Percentiles rank a stretch among this genome's conserved stretches.
Evolutionary conservation across 2,329 filamentous ascomycete species (phyloP).

Genomic region (Trichoderma cornu-damae): DNA sequence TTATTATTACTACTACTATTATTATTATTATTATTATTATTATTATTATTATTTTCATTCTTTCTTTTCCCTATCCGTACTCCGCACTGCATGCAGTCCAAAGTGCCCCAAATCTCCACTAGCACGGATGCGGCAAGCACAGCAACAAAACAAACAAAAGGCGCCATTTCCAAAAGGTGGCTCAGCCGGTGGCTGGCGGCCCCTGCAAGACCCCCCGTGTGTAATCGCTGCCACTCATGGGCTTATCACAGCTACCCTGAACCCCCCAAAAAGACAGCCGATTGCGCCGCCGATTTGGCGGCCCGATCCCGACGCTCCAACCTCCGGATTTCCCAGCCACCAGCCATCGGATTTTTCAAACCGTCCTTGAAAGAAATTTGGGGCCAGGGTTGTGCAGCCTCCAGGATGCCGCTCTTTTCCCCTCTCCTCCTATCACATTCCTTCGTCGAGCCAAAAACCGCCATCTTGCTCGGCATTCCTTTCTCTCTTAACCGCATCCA

Average conservation of each 20-base stretch:
- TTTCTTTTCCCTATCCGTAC: too few species aligned
- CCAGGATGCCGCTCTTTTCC: constrained; percentile 1
- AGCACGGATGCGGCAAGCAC: background rate
- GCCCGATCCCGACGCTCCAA: constrained; percentile 19
- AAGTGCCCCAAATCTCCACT: too few species aligned
- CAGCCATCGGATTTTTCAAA: constrained; percentile 19
- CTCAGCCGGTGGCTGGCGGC: constrained; percentile 20
- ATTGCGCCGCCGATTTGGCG: constrained; percentile 9
- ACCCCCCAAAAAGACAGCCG: background rate
- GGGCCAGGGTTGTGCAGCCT: background rate
- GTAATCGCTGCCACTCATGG: too few species aligned
- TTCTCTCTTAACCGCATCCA: background rate
- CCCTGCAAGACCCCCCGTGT: background rate
- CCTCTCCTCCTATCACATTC: constrained; percentile 13
- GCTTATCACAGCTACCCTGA: background rate
- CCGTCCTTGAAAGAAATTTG: constrained; percentile 1
- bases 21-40: too few species aligned
- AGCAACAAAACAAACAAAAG: background rate
- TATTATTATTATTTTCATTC: too few species aligned
- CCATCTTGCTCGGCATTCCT: constrained; percentile 6
- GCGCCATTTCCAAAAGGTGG: too few species aligned
- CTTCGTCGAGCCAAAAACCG: background rate
- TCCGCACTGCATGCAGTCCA: background rate
- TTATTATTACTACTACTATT: too few species aligned
- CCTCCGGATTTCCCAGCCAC: constrained; percentile 20